A percentile compares a stretch with the other conserved stretches of the same genome.
Conservation (phyloP, 768 basidiomycete genomes). For the Daedaleopsis nitida region DNA sequence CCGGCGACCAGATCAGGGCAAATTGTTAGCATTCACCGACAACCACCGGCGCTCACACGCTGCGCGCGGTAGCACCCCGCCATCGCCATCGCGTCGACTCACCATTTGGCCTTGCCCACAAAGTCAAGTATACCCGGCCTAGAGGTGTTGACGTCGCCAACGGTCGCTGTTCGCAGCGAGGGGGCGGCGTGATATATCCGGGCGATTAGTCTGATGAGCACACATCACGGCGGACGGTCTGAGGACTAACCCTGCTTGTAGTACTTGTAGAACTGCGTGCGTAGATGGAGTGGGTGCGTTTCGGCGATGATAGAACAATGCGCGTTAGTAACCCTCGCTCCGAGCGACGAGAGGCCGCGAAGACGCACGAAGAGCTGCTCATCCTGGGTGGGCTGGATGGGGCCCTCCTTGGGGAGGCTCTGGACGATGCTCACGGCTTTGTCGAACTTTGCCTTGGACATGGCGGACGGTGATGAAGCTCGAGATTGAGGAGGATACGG, state of each 20-base stretch:
- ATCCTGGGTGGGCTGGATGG: conserved; percentile 69
- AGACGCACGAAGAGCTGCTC: conserved; percentile 80
- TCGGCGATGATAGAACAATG: neutral
- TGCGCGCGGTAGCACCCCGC: neutral
- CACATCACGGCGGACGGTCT: conserved; percentile 1
- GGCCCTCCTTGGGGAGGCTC: conserved; percentile 75
- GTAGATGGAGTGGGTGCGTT: neutral
- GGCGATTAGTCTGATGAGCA: neutral
- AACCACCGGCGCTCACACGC: neutral
- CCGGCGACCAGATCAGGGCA: neutral
- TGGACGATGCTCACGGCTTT: conserved; percentile 72
- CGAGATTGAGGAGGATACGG: conserved; percentile 5
- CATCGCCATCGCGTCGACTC: conserved; percentile 22
- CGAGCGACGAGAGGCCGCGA: conserved; percentile 16
- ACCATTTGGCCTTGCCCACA: conserved; percentile 90
- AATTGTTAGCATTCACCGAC: neutral
- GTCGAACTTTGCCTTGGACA: conserved; percentile 75
- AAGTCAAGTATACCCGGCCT: conserved; percentile 85
- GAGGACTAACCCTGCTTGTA: conserved; percentile 84
- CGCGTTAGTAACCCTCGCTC: neutral
- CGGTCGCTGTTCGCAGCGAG: conserved; percentile 49
- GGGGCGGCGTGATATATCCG: neutral
- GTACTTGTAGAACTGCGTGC: conserved; percentile 82
- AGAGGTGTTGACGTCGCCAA: conserved; percentile 68
- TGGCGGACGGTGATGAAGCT: conserved; percentile 31